phyloP scores from a whole-genome alignment of 2,329 filamentous ascomycete species.

The Onygenales sp. region DNA sequence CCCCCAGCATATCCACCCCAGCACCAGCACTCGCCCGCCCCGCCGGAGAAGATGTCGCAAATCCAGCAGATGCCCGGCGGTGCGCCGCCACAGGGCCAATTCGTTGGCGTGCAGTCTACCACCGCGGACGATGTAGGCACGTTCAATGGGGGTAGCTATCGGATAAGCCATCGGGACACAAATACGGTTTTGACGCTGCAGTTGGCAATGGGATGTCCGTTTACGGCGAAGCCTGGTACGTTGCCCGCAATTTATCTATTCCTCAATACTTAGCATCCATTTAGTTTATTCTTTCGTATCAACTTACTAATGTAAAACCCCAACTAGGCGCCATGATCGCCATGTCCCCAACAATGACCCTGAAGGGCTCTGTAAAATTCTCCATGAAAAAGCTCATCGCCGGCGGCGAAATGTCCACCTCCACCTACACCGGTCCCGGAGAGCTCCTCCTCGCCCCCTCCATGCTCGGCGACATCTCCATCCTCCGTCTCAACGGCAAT shows the following conservation, averaged over 20 bases:
- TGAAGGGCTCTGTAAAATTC: conserved; percentile 77
- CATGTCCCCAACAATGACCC: conserved; percentile 80
- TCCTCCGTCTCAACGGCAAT: conserved; percentile 60
- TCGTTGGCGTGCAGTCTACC: conserved; percentile 54
- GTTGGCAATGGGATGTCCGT: conserved; percentile 76
- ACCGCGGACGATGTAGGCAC: conserved; percentile 80
- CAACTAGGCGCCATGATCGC: conserved; percentile 72
- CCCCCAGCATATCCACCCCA: conserved; percentile 12
- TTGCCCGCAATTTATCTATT: background rate
- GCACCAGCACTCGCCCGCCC: conserved; percentile 12
- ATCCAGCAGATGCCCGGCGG: conserved; percentile 27
- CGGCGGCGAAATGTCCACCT: conserved; percentile 68
- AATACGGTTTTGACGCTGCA: conserved; percentile 87
- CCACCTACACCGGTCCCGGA: conserved; percentile 78
- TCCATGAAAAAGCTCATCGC: conserved; percentile 83
- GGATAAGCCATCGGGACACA: conserved; percentile 82
- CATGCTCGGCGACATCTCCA: conserved; percentile 75
- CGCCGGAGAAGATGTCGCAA: conserved; percentile 11
- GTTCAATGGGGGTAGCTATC: conserved; percentile 91
- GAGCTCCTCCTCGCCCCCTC: conserved; percentile 77
- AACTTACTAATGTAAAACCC: background rate
- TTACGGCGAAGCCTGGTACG: conserved; percentile 66
- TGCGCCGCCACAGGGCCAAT: conserved; percentile 44
- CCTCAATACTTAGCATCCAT: background rate
- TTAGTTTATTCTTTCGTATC: background rate